Evolutionary conservation across 2,329 filamentous ascomycete genomes (phyloP).

Genomic region (Colletotrichum euphorbiae): DNA sequence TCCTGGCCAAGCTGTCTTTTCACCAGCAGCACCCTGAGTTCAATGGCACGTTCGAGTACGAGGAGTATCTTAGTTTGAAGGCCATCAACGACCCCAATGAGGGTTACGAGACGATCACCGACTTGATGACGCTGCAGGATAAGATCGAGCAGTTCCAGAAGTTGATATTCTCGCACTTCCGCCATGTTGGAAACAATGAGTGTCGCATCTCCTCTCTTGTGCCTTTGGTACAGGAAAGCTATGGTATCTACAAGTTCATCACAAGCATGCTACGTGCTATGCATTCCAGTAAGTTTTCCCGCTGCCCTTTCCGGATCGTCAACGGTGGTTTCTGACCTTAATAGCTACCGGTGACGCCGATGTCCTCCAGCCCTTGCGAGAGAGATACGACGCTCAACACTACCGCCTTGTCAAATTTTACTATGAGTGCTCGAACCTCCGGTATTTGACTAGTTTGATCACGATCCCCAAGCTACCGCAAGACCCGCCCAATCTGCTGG

Average conservation of each 20-base stretch:
- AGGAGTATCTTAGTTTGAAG: conserved; percentile 98
- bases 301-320: conserved; percentile 14
- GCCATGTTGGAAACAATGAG: conserved; percentile 91
- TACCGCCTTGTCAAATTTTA: conserved; percentile 98
- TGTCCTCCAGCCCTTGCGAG: conserved; percentile 86
- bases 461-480: conserved; percentile 95
- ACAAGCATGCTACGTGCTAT: conserved; percentile 99
- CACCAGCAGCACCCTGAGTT: conserved; percentile 97
- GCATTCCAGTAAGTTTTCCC: conserved; percentile 81
- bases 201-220: conserved; percentile 95
- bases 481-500: conserved; percentile 89
- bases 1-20: conserved; percentile 95
- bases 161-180: conserved; percentile 96
- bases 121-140: conserved; percentile 96
- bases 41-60: conserved; percentile 98
- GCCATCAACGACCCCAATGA: conserved; percentile 99
- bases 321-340: conserved; percentile 41
- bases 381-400: conserved; percentile 94
- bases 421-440: conserved; percentile 97
- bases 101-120: conserved; percentile 95
- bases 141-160: conserved; percentile 99
- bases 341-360: conserved; percentile 91
- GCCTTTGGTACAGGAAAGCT: conserved; percentile 95
- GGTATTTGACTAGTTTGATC: conserved; percentile 95
- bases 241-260: conserved; percentile 99